phyloP scores from a whole-genome alignment of 176 grass and related monocot genomes.

The Aegilops longissima region DNA sequence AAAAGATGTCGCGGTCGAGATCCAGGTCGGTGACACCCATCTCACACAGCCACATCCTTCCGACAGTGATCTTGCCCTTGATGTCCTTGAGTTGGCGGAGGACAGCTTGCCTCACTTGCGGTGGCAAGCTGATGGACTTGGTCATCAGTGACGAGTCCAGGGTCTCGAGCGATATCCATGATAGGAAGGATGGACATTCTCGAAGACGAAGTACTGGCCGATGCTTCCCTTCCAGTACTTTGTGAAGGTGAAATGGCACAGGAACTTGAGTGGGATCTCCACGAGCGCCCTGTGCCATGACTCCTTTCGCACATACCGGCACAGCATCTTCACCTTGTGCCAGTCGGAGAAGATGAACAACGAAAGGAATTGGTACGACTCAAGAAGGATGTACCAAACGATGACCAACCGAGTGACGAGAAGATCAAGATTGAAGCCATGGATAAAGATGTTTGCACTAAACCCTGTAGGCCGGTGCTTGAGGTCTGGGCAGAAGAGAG shows the following conservation, averaged over 20 bases:
- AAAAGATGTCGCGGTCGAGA: not conserved
- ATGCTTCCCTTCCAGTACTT: slow-evolving; percentile 23
- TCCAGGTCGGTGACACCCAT: not conserved
- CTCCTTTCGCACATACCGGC: not conserved
- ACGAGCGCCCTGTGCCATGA: not conserved
- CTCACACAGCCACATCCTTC: not conserved
- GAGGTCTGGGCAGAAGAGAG: not conserved
- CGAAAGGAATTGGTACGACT: no score
- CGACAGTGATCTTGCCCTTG: not conserved
- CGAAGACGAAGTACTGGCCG: not conserved
- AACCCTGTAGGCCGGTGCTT: not conserved
- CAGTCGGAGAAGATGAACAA: no score
- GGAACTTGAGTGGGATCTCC: not conserved
- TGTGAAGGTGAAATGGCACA: slow-evolving; percentile 2
- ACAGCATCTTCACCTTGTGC: slow-evolving; percentile 16
- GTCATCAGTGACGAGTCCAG: not conserved
- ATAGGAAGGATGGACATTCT: not conserved
- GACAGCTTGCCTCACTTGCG: not conserved
- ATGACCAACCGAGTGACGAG: not conserved
- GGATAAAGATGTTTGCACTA: not conserved
- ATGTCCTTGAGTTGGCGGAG: not conserved
- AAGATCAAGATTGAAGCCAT: no score
- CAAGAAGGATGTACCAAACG: not conserved
- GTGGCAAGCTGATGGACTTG: not conserved
- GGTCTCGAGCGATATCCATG: not conserved